Percentiles rank a stretch among this genome's conserved stretches.
Conservation (phyloP, 192 early-diverging fungal species). For the Lobosporangium transversale region DNA sequence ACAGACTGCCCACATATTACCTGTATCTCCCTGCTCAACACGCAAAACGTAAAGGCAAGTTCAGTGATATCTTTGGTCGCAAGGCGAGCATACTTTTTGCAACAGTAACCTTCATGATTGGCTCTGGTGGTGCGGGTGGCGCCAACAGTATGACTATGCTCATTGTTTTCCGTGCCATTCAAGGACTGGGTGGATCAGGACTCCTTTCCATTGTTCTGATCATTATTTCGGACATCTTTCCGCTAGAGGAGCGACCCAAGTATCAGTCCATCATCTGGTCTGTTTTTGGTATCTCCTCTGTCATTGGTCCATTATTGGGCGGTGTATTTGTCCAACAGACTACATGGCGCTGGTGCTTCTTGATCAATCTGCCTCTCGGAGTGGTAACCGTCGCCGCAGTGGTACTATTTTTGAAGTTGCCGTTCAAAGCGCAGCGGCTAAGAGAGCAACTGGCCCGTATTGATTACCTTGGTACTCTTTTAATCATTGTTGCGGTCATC, state of each 20-base stretch:
- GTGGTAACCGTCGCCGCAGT: conserved; percentile 66
- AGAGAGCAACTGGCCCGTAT: conserved; percentile 71
- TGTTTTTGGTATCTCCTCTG: conserved; percentile 79
- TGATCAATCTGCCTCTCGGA: conserved; percentile 87
- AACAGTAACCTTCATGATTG: conserved; percentile 79
- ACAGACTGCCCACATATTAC: no score
- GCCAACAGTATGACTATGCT: conserved; percentile 68
- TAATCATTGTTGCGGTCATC: conserved; percentile 60
- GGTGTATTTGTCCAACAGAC: conserved; percentile 79
- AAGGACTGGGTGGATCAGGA: conserved; percentile 85
- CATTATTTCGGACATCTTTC: conserved; percentile 86
- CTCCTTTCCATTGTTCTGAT: conserved; percentile 79
- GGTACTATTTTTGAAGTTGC: conserved; percentile 67
- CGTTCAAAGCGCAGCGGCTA: conserved; percentile 56
- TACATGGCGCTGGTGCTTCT: conserved; percentile 81
- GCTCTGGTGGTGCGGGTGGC: conserved; percentile 83
- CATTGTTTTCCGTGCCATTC: conserved; percentile 79
- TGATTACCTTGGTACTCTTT: conserved; percentile 70
- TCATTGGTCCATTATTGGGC: conserved; percentile 85
- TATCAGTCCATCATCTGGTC: conserved; percentile 86
- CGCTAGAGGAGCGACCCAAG: conserved; percentile 82
- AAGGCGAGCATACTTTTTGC: conserved; percentile 77
- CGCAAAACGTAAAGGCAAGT: conserved; percentile 59
- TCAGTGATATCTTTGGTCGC: conserved; percentile 92
- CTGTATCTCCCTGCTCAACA: no score